Conservation (phyloP, 2,329 filamentous ascomycete genomes). For the Fusarium pilosicola region DNA sequence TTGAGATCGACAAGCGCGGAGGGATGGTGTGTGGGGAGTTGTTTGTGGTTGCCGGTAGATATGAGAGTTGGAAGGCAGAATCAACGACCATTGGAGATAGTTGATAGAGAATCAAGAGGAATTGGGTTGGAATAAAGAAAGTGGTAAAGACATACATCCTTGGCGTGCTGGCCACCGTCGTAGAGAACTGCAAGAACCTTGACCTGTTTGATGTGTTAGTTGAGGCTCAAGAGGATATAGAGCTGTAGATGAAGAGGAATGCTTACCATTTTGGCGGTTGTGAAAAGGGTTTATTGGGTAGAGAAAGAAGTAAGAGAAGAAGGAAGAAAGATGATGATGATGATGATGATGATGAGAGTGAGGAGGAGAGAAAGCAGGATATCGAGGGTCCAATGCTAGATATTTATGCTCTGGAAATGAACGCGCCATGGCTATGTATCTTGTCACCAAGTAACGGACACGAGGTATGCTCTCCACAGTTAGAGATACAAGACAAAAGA, state of each 20-base stretch:
- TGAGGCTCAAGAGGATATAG: slow-evolving; percentile 15
- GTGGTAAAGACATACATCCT: slow-evolving; percentile 69
- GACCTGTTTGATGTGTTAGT: slow-evolving; percentile 67
- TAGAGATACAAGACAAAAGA: not conserved
- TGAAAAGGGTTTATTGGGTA: slow-evolving; percentile 24
- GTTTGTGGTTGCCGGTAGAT: slow-evolving; percentile 18
- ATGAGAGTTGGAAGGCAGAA: slow-evolving; percentile 8
- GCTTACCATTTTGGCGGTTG: slow-evolving; percentile 46
- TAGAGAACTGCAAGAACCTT: slow-evolving; percentile 96
- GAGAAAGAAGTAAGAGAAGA: slow-evolving; percentile 27
- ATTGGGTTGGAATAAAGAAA: not conserved
- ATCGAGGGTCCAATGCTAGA: slow-evolving; percentile 32
- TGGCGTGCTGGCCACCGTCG: slow-evolving; percentile 89
- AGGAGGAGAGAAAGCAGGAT: slow-evolving; percentile 19
- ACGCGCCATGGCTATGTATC: slow-evolving; percentile 24
- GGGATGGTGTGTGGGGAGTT: slow-evolving; percentile 30
- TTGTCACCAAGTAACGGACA: slow-evolving; percentile 24
- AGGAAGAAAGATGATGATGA: slow-evolving; percentile 28
- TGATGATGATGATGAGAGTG: slow-evolving; percentile 34
- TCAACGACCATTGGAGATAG: slow-evolving; percentile 17
- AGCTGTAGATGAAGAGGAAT: not conserved
- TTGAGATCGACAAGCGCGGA: slow-evolving; percentile 40
- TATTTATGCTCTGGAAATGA: slow-evolving; percentile 42
- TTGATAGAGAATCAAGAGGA: slow-evolving; percentile 2
- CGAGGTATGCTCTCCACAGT: slow-evolving; percentile 7